Base-by-base conservation (phyloP, 306 rosid species). In the Hippophae gyantsensis region DNA sequence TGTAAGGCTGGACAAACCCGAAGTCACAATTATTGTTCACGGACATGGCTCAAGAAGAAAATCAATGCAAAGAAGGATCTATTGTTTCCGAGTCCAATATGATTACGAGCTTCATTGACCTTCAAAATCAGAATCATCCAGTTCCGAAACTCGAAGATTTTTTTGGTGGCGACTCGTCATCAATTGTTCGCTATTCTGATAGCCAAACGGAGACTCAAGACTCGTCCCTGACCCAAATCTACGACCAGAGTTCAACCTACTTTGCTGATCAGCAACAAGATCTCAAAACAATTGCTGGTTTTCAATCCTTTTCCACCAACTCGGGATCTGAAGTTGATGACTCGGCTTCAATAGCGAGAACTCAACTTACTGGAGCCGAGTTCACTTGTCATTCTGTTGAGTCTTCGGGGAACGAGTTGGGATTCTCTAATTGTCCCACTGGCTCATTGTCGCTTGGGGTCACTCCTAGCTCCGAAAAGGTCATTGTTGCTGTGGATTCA, bases 251-350 rank as follows among this genome's bases (percentile, higher is more conserved):
- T 10, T 71, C 84, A 8, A 56, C 73, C 13, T 90, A 83, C 70
- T 90, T 87, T 12, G 69, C 67, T 7, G 85, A 79, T 53, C 74
- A 43, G 5, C 77, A 74, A 5, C 94, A 86, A 63, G 95, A 85
- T 71, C 93, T 85, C 63, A 83, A 90, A 52, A 78, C 78, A 8
- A 67, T 87, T 43, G 52, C 92, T 6, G 93, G 78, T 18, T 92
- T 92, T 47, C 95, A 85, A 38, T 81, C 93, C 9, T 93, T 93
- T 52, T 86, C 95, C 3, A 62, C 78, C 6, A 92, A 86, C 94
- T 93, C 99, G 13, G 99, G 95, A 48, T 93, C 99, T 0, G 99
- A 93, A 56, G 88, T 89, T n/a, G 99, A 80, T 42, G 99, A 92
- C 73, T 88, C 97, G 1, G 74, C 82, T 0, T 81, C 95, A 10